A percentile compares a stretch with the other conserved stretches of the same genome.
These are phyloP conservation scores for Geoglossum cookeanum DNA, from an alignment of 2,329 filamentous ascomycete species.

Conservation along the genomic window DNA sequence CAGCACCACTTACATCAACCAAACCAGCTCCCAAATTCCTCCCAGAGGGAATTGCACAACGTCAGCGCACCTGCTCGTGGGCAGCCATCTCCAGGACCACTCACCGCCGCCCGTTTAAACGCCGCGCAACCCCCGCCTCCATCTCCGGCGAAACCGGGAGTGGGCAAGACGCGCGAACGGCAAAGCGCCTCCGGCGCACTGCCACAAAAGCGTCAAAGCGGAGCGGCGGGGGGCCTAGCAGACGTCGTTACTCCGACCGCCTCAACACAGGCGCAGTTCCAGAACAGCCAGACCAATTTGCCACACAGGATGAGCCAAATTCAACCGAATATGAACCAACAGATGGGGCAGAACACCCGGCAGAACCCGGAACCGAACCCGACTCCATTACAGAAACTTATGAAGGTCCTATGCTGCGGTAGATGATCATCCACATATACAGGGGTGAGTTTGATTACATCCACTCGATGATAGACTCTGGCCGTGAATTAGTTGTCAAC, in stretches of 20 bases:
- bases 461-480: neutral
- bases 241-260: slow-evolving; percentile 71
- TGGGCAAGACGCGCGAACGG: slow-evolving; percentile 51
- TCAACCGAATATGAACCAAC: slow-evolving; percentile 39
- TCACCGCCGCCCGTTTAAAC: slow-evolving; percentile 82
- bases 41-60: slow-evolving; percentile 67
- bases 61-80: slow-evolving; percentile 34
- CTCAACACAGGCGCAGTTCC: slow-evolving; percentile 90
- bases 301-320: slow-evolving; percentile 39
- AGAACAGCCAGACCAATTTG: slow-evolving; percentile 82
- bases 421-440: slow-evolving; percentile 7
- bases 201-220: slow-evolving; percentile 58
- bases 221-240: slow-evolving; percentile 45
- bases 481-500: neutral
- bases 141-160: slow-evolving; percentile 60
- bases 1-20: slow-evolving; percentile 64
- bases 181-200: slow-evolving; percentile 60
- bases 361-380: slow-evolving; percentile 50
- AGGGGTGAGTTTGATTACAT: neutral
- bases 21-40: slow-evolving; percentile 60
- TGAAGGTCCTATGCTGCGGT: slow-evolving; percentile 86
- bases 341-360: slow-evolving; percentile 34
- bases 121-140: slow-evolving; percentile 78
- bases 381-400: slow-evolving; percentile 75
- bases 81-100: slow-evolving; percentile 38